Percentiles rank a stretch among this genome's conserved stretches.
phyloP scores from a whole-genome alignment of 805 yeast genomes.

The Nakazawaea ambrosiae region DNA sequence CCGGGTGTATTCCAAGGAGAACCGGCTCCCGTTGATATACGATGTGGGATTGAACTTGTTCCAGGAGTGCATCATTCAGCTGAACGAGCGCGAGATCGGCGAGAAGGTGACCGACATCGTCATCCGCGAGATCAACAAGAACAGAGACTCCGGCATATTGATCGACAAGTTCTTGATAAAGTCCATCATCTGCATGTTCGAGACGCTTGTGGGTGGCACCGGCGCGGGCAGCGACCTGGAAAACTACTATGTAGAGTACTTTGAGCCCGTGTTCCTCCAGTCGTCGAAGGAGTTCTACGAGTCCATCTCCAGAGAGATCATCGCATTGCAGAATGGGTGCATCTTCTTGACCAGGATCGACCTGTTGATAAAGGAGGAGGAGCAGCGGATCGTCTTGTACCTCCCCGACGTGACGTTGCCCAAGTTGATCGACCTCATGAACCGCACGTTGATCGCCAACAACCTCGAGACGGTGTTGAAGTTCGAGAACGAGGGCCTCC shows the following conservation, averaged over 20 bases:
- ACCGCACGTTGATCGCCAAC: slow-evolving; percentile 49
- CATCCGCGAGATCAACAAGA: slow-evolving; percentile 47
- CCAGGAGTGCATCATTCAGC: slow-evolving; percentile 50
- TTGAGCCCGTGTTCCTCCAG: slow-evolving; percentile 59
- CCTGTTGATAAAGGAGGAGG: slow-evolving; percentile 57
- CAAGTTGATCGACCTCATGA: slow-evolving; percentile 48
- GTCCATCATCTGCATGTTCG: slow-evolving; percentile 63
- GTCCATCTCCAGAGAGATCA: slow-evolving; percentile 34
- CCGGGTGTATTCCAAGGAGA: slow-evolving; percentile 72
- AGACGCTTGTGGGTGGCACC: slow-evolving; percentile 32
- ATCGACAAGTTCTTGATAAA: slow-evolving; percentile 54
- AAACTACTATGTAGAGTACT: slow-evolving; percentile 52
- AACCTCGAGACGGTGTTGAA: slow-evolving; percentile 50
- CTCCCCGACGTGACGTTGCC: slow-evolving; percentile 48
- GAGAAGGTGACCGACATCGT: slow-evolving; percentile 38
- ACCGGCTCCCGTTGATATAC: slow-evolving; percentile 52
- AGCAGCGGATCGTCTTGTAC: slow-evolving; percentile 43
- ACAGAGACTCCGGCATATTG: slow-evolving; percentile 46
- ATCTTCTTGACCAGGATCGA: slow-evolving; percentile 45
- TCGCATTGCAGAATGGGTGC: slow-evolving; percentile 40
- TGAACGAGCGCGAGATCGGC: slow-evolving; percentile 45
- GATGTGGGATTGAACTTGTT: slow-evolving; percentile 71
- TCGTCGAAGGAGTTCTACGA: slow-evolving; percentile 52
- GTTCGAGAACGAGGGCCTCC: slow-evolving; percentile 48
- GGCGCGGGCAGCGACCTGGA: slow-evolving; percentile 35